A percentile compares a stretch with the other conserved stretches of the same genome.
Conservation (phyloP, 2,329 filamentous ascomycete species). For the Cordyceps javanica region DNA sequence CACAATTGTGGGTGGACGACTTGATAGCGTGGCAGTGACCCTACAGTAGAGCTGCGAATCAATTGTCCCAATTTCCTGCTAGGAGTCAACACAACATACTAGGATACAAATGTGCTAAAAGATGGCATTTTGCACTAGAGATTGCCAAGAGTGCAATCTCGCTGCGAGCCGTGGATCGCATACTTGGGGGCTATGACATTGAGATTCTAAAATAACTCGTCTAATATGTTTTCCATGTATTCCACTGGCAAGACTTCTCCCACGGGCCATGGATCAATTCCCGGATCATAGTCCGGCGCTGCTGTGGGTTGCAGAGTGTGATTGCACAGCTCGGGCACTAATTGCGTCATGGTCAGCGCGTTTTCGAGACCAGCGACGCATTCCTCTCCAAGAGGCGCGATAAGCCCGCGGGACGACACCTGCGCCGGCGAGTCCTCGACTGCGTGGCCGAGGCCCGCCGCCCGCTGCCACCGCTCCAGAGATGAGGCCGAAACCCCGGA, state of each 20-base stretch:
- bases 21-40: background rate
- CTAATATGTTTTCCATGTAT: conserved; percentile 9
- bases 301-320: background rate
- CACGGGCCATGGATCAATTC: background rate
- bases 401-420: background rate
- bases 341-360: background rate
- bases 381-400: background rate
- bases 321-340: background rate
- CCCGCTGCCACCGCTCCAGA: conserved; percentile 4
- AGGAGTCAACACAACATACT: too few species aligned
- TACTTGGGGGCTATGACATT: too few species aligned
- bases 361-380: background rate
- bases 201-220: conserved; percentile 1
- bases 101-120: too few species aligned
- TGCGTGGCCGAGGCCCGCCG: background rate
- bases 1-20: background rate
- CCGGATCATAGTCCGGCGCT: background rate
- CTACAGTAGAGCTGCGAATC: background rate
- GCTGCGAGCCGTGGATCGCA: background rate
- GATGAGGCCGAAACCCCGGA: conserved; percentile 11
- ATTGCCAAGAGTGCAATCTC: background rate
- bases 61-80: too few species aligned
- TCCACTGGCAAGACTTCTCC: conserved; percentile 1
- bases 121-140: too few species aligned
- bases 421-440: background rate